Conservation (phyloP, 2,329 filamentous ascomycete species). For the Sporothrix schenckii region DNA sequence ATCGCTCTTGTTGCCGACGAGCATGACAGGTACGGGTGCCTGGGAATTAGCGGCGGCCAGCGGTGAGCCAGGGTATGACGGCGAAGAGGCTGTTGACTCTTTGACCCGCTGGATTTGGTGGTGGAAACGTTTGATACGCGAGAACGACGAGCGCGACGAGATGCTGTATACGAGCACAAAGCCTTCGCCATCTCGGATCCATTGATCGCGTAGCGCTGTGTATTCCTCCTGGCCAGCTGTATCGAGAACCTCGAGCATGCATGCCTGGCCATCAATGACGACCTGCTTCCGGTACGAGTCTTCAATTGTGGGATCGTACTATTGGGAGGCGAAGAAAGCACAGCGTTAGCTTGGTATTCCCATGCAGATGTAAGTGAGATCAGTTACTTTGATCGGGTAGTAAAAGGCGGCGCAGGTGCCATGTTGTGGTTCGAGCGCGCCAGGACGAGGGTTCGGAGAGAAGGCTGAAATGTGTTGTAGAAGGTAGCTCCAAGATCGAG, state of each 20-base stretch:
- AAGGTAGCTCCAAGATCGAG: neutral
- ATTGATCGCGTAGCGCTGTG: constrained; percentile 93
- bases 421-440: neutral
- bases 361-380: constrained; percentile 13
- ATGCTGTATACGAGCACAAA: constrained; percentile 99
- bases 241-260: constrained; percentile 96
- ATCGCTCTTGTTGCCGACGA: constrained; percentile 98
- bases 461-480: neutral
- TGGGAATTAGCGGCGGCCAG: constrained; percentile 62
- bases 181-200: constrained; percentile 96
- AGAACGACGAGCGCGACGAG: constrained; percentile 92
- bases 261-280: constrained; percentile 91
- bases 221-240: constrained; percentile 99
- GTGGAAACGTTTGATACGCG: constrained; percentile 92
- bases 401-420: constrained; percentile 16
- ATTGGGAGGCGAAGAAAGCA: constrained; percentile 23
- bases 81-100: constrained; percentile 78
- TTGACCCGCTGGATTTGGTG: constrained; percentile 97
- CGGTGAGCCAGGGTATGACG: constrained; percentile 75
- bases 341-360: constrained; percentile 22
- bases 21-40: constrained; percentile 87
- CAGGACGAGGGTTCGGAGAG: neutral
- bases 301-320: constrained; percentile 88
- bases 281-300: constrained; percentile 87
- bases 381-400: neutral